A percentile compares a stretch with the other conserved stretches of the same genome.
Conservation (phyloP, 805 yeast genomes). For the Saturnispora kantuleensis region DNA sequence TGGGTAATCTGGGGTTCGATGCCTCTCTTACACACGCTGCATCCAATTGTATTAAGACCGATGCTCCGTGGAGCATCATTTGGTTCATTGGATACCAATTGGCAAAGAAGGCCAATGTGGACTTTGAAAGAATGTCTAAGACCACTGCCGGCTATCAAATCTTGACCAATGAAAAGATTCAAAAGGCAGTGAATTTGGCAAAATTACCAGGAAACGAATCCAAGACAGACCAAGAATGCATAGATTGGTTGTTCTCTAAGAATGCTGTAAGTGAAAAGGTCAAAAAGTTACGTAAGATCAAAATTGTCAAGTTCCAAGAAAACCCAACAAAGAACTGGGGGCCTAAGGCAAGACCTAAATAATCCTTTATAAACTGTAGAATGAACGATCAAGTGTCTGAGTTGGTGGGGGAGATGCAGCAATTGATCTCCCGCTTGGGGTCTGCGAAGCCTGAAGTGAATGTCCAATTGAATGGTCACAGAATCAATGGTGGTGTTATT, state of each 20-base stretch:
- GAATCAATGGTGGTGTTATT: slow-evolving; percentile 10
- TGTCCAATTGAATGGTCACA: neutral
- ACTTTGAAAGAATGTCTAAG: slow-evolving; percentile 31
- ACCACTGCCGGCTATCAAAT: slow-evolving; percentile 54
- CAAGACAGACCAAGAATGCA: slow-evolving; percentile 16
- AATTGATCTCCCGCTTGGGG: too few relatives aligned
- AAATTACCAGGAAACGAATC: slow-evolving; percentile 10
- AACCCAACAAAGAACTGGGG: slow-evolving; percentile 97
- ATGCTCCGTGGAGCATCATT: slow-evolving; percentile 76
- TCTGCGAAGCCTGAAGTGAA: too few relatives aligned
- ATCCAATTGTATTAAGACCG: slow-evolving; percentile 77
- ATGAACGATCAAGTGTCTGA: neutral
- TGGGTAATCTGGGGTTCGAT: slow-evolving; percentile 73
- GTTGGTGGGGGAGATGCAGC: too few relatives aligned
- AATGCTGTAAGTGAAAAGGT: slow-evolving; percentile 50
- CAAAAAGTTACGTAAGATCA: slow-evolving; percentile 56
- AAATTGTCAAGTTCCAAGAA: slow-evolving; percentile 80
- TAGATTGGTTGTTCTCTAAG: slow-evolving; percentile 46
- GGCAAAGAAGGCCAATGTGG: slow-evolving; percentile 36
- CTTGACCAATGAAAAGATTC: slow-evolving; percentile 34
- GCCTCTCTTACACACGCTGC: slow-evolving; percentile 86
- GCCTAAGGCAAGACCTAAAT: slow-evolving; percentile 56
- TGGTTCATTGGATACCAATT: slow-evolving; percentile 68
- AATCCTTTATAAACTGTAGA: neutral
- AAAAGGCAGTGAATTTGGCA: slow-evolving; percentile 24